These are phyloP conservation scores for Gardenia jasminoides DNA, from an alignment of 257 asterid species.

Conservation along the genomic window DNA sequence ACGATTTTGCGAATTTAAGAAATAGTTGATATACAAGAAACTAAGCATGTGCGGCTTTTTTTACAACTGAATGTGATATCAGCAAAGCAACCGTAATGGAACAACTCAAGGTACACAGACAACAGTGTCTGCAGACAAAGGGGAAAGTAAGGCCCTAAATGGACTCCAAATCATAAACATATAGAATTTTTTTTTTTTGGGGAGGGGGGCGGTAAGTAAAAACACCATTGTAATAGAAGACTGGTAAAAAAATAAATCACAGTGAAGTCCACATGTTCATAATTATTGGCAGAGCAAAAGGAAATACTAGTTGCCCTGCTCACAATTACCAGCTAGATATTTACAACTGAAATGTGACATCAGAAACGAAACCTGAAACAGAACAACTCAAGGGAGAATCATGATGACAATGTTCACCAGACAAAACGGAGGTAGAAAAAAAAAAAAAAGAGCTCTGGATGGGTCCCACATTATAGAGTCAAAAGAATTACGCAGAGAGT, in stretches of 20 bases:
- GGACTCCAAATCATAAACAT: not conserved
- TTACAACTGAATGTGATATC: not conserved
- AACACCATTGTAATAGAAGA: not conserved
- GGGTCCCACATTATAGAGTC: too few species aligned
- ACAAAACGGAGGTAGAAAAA: too few species aligned
- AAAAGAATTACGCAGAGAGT: too few species aligned
- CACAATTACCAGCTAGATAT: not conserved
- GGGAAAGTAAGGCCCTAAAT: not conserved
- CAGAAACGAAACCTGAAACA: too few species aligned
- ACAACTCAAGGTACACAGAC: not conserved
- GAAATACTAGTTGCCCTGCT: not conserved
- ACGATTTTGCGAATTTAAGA: not conserved
- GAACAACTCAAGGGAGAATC: too few species aligned
- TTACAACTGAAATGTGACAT: too few species aligned
- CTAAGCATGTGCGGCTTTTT: not conserved
- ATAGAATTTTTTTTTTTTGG: too few species aligned
- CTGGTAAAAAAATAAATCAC: not conserved
- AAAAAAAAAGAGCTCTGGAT: too few species aligned
- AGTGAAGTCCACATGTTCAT: not conserved
- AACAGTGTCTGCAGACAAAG: not conserved
- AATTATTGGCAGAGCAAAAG: not conserved
- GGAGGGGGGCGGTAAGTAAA: not conserved
- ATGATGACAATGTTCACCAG: too few species aligned
- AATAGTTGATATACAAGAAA: not conserved
- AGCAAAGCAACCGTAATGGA: not conserved